phyloP scores from a whole-genome alignment of 2,329 filamentous ascomycete species.

The Sodiomyces alkalinus region DNA sequence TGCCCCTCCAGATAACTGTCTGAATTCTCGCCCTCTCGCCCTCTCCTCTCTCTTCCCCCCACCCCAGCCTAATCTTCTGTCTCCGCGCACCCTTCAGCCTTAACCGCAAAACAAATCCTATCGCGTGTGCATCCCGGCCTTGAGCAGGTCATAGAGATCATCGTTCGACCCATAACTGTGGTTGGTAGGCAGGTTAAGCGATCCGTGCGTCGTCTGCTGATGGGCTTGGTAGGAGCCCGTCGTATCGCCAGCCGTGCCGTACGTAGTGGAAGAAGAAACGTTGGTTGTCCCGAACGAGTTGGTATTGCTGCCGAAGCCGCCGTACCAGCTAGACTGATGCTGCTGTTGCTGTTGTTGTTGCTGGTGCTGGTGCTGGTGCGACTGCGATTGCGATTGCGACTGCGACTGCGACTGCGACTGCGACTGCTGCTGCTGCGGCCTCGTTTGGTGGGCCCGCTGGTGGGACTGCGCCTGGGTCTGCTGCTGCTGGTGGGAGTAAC shows the following conservation, averaged over 20 bases:
- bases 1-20: too few relatives aligned
- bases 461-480: conserved; percentile 1
- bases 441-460: neutral
- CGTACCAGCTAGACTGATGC: neutral
- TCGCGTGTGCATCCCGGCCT: neutral
- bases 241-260: neutral
- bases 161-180: neutral
- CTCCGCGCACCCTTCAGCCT: too few relatives aligned
- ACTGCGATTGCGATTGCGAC: too few relatives aligned
- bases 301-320: neutral
- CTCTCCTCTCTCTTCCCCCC: too few relatives aligned
- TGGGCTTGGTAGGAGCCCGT: neutral
- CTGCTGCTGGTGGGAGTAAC: conserved; percentile 3
- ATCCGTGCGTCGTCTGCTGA: neutral
- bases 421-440: too few relatives aligned
- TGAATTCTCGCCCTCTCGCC: too few relatives aligned
- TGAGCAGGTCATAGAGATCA: neutral
- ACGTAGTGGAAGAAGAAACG: neutral
- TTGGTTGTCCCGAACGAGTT: neutral
- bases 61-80: too few relatives aligned
- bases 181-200: neutral
- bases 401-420: too few relatives aligned
- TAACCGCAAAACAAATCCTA: too few relatives aligned
- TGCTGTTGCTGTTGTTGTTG: conserved; percentile 3
- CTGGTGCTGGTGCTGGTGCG: conserved; percentile 4